Evolutionary conservation across 495 filamentous ascomycete species (phyloP).

Genomic region (Penicillium mononematosum): DNA sequence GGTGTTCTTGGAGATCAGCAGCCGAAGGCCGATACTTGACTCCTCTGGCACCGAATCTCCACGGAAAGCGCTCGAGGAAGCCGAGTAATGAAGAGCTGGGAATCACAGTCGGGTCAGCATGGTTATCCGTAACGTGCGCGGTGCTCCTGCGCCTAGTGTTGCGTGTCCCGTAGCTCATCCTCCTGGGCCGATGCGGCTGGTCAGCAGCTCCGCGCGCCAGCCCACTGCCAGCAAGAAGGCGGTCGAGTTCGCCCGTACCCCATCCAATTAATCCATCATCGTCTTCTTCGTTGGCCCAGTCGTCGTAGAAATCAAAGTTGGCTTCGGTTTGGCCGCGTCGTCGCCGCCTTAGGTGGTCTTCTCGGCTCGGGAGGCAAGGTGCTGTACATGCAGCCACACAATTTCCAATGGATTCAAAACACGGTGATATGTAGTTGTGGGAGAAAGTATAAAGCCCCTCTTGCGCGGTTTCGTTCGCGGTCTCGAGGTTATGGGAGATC

Average conservation of each 20-base stretch:
- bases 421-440: slow-evolving; percentile 81
- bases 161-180: slow-evolving; percentile 86
- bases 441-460: slow-evolving; percentile 84
- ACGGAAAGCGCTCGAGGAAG: slow-evolving; percentile 80
- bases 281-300: slow-evolving; percentile 80
- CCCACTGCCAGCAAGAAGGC: slow-evolving; percentile 76
- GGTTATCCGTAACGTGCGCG: slow-evolving; percentile 55
- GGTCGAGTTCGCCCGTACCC: slow-evolving; percentile 84
- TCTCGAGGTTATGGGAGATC: slow-evolving; percentile 87
- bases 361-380: slow-evolving; percentile 69
- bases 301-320: slow-evolving; percentile 97
- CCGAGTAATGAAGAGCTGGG: slow-evolving; percentile 83
- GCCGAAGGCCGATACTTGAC: slow-evolving; percentile 87
- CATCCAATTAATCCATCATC: slow-evolving; percentile 65
- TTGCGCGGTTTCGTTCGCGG: slow-evolving; percentile 87
- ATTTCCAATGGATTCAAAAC: slow-evolving; percentile 62
- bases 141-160: slow-evolving; percentile 63
- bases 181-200: slow-evolving; percentile 70
- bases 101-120: slow-evolving; percentile 83
- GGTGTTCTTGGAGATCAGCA: slow-evolving; percentile 88
- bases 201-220: slow-evolving; percentile 47
- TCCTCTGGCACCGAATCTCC: slow-evolving; percentile 75
- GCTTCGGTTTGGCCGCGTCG: slow-evolving; percentile 71
- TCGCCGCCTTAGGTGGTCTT: slow-evolving; percentile 69
- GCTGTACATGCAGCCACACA: slow-evolving; percentile 68